A percentile compares a stretch with the other conserved stretches of the same genome.
phyloP scores from a whole-genome alignment of 441 rosid genomes.

The Erodium chrysanthum region DNA sequence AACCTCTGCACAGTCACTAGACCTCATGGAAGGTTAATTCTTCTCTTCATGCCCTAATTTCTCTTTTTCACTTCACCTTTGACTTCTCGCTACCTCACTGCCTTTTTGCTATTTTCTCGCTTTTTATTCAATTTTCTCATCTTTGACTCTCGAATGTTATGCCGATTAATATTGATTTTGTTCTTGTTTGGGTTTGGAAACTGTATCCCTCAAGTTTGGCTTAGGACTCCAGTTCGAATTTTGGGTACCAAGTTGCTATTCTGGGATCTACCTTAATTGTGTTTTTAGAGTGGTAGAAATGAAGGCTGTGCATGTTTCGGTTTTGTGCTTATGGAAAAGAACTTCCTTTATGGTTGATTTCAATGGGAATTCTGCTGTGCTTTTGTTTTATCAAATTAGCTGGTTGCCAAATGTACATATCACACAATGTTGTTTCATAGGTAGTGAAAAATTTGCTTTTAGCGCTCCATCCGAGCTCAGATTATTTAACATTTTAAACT shows the following conservation, averaged over 20 bases:
- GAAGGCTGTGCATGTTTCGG: background rate
- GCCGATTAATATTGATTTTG: background rate
- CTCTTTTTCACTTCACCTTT: background rate
- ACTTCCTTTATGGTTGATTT: background rate
- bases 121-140: background rate
- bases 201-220: background rate
- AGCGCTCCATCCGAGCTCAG: background rate
- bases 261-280: background rate
- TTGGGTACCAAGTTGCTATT: background rate
- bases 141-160: background rate
- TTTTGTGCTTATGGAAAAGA: background rate
- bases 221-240: background rate
- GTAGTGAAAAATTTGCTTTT: background rate
- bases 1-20: background rate
- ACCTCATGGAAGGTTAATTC: background rate
- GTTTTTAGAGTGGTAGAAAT: background rate
- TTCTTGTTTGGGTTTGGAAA: background rate
- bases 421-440: background rate
- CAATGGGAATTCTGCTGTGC: background rate
- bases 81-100: background rate
- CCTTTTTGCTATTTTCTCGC: background rate
- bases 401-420: background rate
- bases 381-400: background rate
- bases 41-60: background rate
- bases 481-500: background rate